Conservation (phyloP, 768 basidiomycete species). For the Candolleomyces aberdarensis region DNA sequence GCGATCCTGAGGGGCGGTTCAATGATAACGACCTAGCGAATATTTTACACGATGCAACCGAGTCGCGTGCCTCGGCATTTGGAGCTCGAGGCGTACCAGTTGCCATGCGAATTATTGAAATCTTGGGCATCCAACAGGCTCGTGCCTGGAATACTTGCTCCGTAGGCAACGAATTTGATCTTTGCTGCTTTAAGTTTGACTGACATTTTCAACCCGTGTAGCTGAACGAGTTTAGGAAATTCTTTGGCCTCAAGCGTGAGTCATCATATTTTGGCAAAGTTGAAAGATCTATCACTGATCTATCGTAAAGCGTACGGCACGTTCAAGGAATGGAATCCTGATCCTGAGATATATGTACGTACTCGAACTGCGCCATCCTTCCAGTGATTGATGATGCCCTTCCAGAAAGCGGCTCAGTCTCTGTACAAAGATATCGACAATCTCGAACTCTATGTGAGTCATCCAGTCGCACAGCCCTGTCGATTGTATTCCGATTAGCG, state of each 20-base stretch:
- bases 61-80: conserved; percentile 57
- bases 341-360: conserved; percentile 52
- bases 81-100: conserved; percentile 68
- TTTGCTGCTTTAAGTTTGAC: not conserved
- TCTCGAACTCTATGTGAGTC: conserved; percentile 69
- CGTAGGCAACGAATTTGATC: conserved; percentile 31
- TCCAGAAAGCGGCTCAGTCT: conserved; percentile 55
- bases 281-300: conserved; percentile 2
- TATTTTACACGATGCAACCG: conserved; percentile 61
- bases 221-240: conserved; percentile 72
- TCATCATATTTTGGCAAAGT: not conserved
- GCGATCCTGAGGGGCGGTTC: conserved; percentile 55
- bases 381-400: not conserved
- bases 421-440: conserved; percentile 75
- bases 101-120: conserved; percentile 62
- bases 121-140: conserved; percentile 65
- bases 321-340: conserved; percentile 74
- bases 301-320: conserved; percentile 46
- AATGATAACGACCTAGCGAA: conserved; percentile 59
- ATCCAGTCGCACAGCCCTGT: not conserved
- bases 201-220: conserved; percentile 16
- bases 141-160: conserved; percentile 73
- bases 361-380: not conserved
- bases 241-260: conserved; percentile 67
- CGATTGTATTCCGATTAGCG: not conserved